Conservation (phyloP, 2,329 filamentous ascomycete genomes). For the Beauveria australis region DNA sequence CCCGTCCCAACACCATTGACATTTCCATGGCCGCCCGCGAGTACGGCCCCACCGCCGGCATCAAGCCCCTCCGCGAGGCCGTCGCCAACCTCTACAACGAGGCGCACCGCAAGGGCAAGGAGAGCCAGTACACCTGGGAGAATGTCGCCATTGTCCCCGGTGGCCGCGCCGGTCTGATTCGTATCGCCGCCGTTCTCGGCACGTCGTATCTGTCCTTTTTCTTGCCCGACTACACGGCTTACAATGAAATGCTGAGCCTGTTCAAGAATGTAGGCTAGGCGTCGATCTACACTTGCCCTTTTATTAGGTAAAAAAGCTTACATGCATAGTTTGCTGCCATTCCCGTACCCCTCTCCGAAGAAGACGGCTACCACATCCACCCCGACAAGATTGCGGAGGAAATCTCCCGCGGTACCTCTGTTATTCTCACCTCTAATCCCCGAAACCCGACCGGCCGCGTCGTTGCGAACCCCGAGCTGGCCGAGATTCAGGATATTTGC, state of each 20-base stretch:
- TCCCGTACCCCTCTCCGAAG: constrained; percentile 73
- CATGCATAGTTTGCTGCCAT: constrained; percentile 65
- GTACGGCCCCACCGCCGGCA: constrained; percentile 90
- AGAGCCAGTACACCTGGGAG: constrained; percentile 90
- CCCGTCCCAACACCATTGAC: constrained; percentile 69
- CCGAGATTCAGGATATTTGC: constrained; percentile 88
- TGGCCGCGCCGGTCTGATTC: constrained; percentile 83
- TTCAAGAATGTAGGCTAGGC: constrained; percentile 67
- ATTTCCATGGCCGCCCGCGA: constrained; percentile 73
- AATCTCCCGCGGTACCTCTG: constrained; percentile 75
- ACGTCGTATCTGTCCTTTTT: constrained; percentile 92
- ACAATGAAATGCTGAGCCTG: constrained; percentile 93
- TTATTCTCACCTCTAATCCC: constrained; percentile 91
- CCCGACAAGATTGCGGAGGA: constrained; percentile 89
- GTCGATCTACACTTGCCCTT: background rate
- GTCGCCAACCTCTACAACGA: constrained; percentile 90
- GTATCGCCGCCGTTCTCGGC: constrained; percentile 88
- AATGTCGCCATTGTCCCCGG: constrained; percentile 96
- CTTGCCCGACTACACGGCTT: constrained; percentile 90
- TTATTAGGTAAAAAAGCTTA: background rate
- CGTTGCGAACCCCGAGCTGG: constrained; percentile 74
- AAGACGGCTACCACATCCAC: constrained; percentile 88
- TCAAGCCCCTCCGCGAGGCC: constrained; percentile 80
- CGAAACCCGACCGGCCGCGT: constrained; percentile 90
- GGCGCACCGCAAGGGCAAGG: constrained; percentile 80